phyloP scores from a whole-genome alignment of 2,329 filamentous ascomycete species.

The Aureobasidium pullulans region DNA sequence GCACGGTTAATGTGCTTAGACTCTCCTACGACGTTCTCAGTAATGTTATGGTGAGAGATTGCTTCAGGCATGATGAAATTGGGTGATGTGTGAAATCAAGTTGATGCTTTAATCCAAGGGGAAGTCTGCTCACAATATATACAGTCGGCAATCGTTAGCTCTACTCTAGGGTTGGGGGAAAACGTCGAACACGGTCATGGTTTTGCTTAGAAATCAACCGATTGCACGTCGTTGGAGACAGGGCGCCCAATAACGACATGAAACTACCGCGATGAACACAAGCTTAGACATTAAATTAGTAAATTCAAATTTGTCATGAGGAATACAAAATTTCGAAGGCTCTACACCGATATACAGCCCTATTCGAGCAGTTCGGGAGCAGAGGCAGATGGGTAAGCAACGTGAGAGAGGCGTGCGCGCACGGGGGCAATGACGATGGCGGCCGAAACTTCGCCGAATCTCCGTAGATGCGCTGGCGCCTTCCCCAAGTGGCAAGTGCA shows the following conservation, averaged over 20 bases:
- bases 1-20: conserved; percentile 33
- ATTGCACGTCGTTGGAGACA: neutral
- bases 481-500: neutral
- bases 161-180: neutral
- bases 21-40: conserved; percentile 23
- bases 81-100: neutral
- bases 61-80: conserved; percentile 5
- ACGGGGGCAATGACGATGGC: neutral
- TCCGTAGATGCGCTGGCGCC: neutral
- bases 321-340: too few relatives aligned
- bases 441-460: neutral
- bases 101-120: neutral
- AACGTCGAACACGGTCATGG: neutral
- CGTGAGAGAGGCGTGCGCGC: neutral
- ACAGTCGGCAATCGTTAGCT: neutral
- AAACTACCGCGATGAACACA: neutral
- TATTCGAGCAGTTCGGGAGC: too few relatives aligned
- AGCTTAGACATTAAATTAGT: neutral
- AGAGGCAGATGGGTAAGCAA: too few relatives aligned
- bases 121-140: neutral
- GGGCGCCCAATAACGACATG: neutral
- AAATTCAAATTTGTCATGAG: neutral
- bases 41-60: conserved; percentile 26
- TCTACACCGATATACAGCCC: too few relatives aligned
- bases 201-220: conserved; percentile 11